phyloP scores from a whole-genome alignment of 345 rosid species.

The Lepidium aucheri region DNA sequence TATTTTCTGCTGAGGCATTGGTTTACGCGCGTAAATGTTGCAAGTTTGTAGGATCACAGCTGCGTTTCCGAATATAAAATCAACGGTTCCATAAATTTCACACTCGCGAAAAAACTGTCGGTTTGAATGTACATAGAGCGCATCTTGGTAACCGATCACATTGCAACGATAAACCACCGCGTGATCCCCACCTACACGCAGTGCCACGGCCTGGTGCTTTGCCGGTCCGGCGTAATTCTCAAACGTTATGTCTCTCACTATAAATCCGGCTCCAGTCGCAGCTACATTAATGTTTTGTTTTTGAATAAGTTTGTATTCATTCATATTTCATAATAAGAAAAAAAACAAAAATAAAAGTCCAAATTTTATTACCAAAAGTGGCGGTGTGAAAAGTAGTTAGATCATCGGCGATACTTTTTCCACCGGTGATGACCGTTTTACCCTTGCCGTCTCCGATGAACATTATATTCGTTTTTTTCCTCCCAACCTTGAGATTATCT shows the following conservation, averaged over 20 bases:
- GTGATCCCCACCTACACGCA: conserved; percentile 88
- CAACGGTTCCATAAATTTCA: conserved; percentile 84
- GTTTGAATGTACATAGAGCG: conserved; percentile 88
- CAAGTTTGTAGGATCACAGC: conserved; percentile 88
- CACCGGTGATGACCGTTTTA: conserved; percentile 66
- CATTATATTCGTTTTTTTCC: conserved; percentile 81
- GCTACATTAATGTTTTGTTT: conserved; percentile 38
- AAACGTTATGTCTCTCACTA: conserved; percentile 86
- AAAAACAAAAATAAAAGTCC: not conserved
- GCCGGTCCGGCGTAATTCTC: conserved; percentile 89
- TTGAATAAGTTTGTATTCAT: too few species aligned
- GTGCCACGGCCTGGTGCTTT: conserved; percentile 95
- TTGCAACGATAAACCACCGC: conserved; percentile 82
- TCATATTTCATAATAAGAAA: not conserved
- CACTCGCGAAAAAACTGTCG: conserved; percentile 93
- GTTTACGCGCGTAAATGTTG: conserved; percentile 75
- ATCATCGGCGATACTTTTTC: conserved; percentile 46
- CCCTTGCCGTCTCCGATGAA: conserved; percentile 92
- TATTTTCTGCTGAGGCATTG: conserved; percentile 66
- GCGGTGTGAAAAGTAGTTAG: conserved; percentile 93
- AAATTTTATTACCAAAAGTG: conserved; percentile 52
- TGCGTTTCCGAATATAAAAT: conserved; percentile 91
- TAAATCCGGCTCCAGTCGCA: conserved; percentile 84
- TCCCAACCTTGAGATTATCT: conserved; percentile 62
- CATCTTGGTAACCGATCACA: conserved; percentile 81